Conservation (phyloP, 2,329 filamentous ascomycete species). For the Ophiosphaerella narmari region DNA sequence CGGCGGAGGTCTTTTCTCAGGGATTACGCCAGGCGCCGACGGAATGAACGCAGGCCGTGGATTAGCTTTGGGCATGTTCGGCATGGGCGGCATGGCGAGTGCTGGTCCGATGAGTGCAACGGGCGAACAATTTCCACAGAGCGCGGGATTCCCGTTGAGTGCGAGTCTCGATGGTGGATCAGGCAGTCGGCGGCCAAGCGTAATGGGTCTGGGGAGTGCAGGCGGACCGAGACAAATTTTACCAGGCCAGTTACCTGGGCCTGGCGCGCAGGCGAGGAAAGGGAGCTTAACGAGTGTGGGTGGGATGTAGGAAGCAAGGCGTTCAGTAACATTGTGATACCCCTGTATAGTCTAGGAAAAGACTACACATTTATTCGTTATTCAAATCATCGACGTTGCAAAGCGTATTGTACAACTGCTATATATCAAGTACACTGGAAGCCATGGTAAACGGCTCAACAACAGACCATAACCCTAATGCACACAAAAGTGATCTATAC, state of each 20-base stretch:
- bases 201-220: constrained; percentile 26
- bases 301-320: constrained; percentile 7
- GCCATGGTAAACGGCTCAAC: no score
- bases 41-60: constrained; percentile 27
- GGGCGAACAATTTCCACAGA: constrained; percentile 37
- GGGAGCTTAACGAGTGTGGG: constrained; percentile 37
- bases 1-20: constrained; percentile 26
- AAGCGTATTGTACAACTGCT: no score
- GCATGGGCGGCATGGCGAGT: constrained; percentile 9
- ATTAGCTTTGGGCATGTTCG: constrained; percentile 36
- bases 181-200: constrained; percentile 36
- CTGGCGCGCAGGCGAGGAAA: constrained; percentile 36
- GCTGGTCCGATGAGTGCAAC: constrained; percentile 36
- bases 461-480: no score
- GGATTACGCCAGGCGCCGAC: constrained; percentile 26
- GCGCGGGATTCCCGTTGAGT: constrained; percentile 36
- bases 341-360: background rate
- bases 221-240: constrained; percentile 42
- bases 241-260: constrained; percentile 44
- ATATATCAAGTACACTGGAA: no score
- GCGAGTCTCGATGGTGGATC: constrained; percentile 34
- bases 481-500: no score
- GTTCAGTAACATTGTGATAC: background rate
- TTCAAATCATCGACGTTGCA: no score
- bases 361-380: background rate